Conservation (phyloP, 306 rosid species). For the Castanea sativa region DNA sequence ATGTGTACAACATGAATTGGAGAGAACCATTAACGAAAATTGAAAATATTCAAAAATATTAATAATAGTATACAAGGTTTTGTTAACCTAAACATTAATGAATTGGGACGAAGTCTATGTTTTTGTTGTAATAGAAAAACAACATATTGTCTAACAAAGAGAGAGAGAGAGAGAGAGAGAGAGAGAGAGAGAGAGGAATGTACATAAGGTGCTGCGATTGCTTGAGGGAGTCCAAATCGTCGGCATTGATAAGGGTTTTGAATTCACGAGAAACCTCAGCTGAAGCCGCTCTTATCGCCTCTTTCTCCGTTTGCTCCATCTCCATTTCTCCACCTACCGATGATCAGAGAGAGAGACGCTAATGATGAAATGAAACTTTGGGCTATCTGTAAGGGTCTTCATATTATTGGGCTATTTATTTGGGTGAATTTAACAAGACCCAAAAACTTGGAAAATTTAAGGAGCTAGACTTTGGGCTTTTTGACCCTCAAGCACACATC, state of each 20-base stretch:
- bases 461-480: too few relatives aligned
- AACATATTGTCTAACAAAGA: not conserved
- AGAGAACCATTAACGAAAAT: not conserved
- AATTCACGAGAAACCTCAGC: conserved; percentile 62
- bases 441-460: not conserved
- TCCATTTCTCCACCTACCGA: not conserved
- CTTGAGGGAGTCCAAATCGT: conserved; percentile 64
- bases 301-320: conserved; percentile 39
- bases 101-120: too few relatives aligned
- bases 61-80: not conserved
- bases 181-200: not conserved
- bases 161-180: not conserved
- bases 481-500: too few relatives aligned
- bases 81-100: not conserved
- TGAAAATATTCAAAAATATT: not conserved
- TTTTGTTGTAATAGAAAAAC: not conserved
- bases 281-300: conserved; percentile 46
- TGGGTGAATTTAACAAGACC: too few relatives aligned
- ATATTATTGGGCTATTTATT: not conserved
- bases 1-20: not conserved
- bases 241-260: conserved; percentile 65
- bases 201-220: conserved; percentile 78
- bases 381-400: not conserved
- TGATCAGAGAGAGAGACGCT: not conserved
- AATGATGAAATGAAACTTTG: not conserved